Evolutionary conservation across 2,329 filamentous ascomycete species (phyloP).

Genomic region (Xylaria sp.): DNA sequence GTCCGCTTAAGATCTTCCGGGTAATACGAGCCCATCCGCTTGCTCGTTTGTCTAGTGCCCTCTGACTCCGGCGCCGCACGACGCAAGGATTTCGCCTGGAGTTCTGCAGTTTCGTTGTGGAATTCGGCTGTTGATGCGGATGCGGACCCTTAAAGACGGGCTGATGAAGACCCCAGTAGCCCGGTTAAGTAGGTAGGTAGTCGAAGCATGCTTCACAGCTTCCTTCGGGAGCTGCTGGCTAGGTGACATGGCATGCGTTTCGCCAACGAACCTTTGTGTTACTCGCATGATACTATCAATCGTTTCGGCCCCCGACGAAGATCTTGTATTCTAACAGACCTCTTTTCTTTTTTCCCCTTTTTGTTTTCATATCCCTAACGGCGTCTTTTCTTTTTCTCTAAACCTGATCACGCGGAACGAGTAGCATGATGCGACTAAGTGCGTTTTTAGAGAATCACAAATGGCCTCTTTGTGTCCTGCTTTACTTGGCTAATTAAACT

Average conservation of each 20-base stretch:
- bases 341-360: not conserved
- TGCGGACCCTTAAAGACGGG: not conserved
- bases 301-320: no score
- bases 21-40: conserved; percentile 76
- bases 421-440: not conserved
- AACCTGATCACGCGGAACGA: not conserved
- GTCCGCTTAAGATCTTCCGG: conserved; percentile 74
- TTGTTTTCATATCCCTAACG: no score
- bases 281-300: no score
- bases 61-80: conserved; percentile 68
- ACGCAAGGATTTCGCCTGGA: conserved; percentile 62
- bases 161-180: not conserved
- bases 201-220: conserved; percentile 11
- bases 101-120: conserved; percentile 51
- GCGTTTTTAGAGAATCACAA: not conserved
- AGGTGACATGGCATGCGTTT: not conserved
- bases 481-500: not conserved
- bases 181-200: not conserved
- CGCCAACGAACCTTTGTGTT: no score
- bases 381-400: not conserved
- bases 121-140: conserved; percentile 39
- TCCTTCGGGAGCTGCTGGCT: not conserved
- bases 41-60: conserved; percentile 81
- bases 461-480: not conserved
- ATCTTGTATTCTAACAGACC: not conserved